Evolutionary conservation across 441 rosid genomes (phyloP), one percentile per base, ranked within the genome.

Genomic region (Melastoma candidum): DNA sequence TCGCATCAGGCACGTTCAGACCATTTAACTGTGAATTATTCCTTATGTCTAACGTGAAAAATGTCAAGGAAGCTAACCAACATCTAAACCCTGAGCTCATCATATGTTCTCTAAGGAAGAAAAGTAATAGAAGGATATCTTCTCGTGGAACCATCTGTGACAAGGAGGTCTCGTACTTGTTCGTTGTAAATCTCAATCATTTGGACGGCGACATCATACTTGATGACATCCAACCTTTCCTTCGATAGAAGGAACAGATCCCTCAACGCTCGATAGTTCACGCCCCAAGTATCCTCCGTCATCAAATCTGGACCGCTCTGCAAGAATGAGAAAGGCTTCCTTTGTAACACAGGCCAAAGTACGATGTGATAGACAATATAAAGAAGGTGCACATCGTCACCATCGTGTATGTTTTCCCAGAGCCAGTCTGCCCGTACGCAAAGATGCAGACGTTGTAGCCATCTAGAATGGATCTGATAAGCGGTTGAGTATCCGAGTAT

Each of bases 371-470:
- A 9, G 17, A 46, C 32, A 26, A 39, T 4, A 49, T 2, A 2
- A 49, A 22, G 29, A 52, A 36, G 43, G 8, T 36, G 41, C 7
- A 36, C 36, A 12, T 52, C 4, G 11, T 46, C 83, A 90, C 97
- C 97, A 90, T 90, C 12, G 97, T 90, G 66, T 81, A 87, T 43
- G 97, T 90, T 69, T 90, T 90, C 61, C 97, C 97, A 4, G 97
- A 90, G 64, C 97, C 97, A 13, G 96, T 90, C 79, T 90, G 97
- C 52, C 97, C 97, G 70, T 90, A 90, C n/a, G 97, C 97, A 25
- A 90, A 90, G 56, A 90, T 87, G 68, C 97, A 90, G 46, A 84
- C 97, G 68, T 90, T 90, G 64, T 65, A 90, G 50, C 97, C 97
- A 58, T 90, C 97, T 2, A 90, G 82, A 46, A 90, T 90, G 2